These are phyloP conservation scores for Colletotrichum destructivum DNA, from an alignment of 2,329 filamentous ascomycete genomes.

Conservation along the genomic window DNA sequence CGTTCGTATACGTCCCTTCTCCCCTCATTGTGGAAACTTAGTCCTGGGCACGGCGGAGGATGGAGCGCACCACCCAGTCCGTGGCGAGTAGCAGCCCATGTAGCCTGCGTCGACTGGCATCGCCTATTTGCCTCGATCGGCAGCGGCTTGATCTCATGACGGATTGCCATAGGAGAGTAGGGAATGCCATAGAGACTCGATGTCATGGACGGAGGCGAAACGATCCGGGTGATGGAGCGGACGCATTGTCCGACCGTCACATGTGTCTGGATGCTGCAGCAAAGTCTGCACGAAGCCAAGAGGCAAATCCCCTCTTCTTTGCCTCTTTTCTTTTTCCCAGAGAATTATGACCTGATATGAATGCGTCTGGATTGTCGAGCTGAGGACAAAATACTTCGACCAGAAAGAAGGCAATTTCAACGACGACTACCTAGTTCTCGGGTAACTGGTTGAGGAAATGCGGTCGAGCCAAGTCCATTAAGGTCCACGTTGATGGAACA, in stretches of 20 bases:
- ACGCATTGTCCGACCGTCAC: constrained; percentile 19
- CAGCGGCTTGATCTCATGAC: constrained; percentile 12
- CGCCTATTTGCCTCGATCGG: constrained; percentile 17
- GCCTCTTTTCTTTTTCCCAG: neutral
- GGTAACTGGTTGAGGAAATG: constrained; percentile 10
- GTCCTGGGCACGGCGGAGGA: neutral
- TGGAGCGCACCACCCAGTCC: neutral
- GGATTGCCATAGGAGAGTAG: constrained; percentile 9
- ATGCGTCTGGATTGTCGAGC: constrained; percentile 9
- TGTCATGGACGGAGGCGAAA: constrained; percentile 25
- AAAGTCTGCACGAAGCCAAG: constrained; percentile 22
- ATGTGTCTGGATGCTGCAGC: constrained; percentile 14
- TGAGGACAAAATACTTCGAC: neutral
- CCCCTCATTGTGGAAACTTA: neutral
- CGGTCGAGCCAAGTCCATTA: neutral
- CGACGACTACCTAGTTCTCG: constrained; percentile 35
- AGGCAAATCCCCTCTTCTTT: neutral
- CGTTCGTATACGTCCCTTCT: neutral
- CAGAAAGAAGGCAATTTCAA: constrained; percentile 8
- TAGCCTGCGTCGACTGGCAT: constrained; percentile 7
- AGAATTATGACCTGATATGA: constrained; percentile 25
- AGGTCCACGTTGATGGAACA: constrained; percentile 7
- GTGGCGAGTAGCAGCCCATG: neutral
- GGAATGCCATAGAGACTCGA: constrained; percentile 27
- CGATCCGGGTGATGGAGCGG: neutral